phyloP scores from a whole-genome alignment of 345 rosid species.

The Noccaea bulbosa region DNA sequence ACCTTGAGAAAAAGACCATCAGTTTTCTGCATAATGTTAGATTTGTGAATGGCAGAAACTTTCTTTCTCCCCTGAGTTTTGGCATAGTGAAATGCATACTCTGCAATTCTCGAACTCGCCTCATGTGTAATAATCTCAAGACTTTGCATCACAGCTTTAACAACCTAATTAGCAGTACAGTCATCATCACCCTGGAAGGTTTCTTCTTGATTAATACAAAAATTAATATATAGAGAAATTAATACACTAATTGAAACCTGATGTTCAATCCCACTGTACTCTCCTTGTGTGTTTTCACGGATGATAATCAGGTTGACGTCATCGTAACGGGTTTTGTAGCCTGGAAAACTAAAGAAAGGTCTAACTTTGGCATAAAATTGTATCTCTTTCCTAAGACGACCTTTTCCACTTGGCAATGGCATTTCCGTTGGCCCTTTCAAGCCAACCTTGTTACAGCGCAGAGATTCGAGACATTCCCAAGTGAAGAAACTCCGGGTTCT shows the following conservation, averaged over 20 bases:
- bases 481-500: slow-evolving; percentile 83
- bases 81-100: slow-evolving; percentile 87
- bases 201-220: neutral
- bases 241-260: slow-evolving; percentile 41
- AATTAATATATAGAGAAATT: no score
- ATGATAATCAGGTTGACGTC: slow-evolving; percentile 77
- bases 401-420: slow-evolving; percentile 84
- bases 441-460: slow-evolving; percentile 67
- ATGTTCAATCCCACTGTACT: slow-evolving; percentile 90
- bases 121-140: slow-evolving; percentile 83
- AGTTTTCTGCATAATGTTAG: slow-evolving; percentile 89
- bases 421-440: slow-evolving; percentile 95
- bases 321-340: slow-evolving; percentile 78
- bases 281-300: slow-evolving; percentile 90
- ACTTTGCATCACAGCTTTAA: slow-evolving; percentile 91
- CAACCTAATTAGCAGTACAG: slow-evolving; percentile 50
- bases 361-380: slow-evolving; percentile 81
- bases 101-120: slow-evolving; percentile 86
- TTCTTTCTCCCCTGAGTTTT: slow-evolving; percentile 80
- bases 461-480: slow-evolving; percentile 88
- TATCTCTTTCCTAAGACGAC: slow-evolving; percentile 82
- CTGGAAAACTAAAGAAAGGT: slow-evolving; percentile 85
- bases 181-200: no score
- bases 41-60: slow-evolving; percentile 89
- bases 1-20: slow-evolving; percentile 65